Conservation (phyloP, 2,329 filamentous ascomycete genomes). For the Malbranchea cinnamomea region DNA sequence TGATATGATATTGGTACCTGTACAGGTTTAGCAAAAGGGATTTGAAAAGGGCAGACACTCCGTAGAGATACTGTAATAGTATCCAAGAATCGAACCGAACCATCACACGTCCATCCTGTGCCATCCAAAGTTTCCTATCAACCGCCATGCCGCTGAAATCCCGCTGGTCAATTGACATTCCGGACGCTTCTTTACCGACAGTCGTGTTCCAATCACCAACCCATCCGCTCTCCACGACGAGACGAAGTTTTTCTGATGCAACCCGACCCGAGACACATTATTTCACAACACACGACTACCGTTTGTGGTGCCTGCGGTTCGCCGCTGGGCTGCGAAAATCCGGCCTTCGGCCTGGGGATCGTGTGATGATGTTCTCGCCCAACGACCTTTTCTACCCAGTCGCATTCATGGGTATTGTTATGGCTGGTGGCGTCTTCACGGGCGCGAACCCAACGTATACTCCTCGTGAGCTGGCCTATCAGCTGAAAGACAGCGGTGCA, state of each 20-base stretch:
- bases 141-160: constrained; percentile 38
- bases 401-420: constrained; percentile 56
- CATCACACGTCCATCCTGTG: no score
- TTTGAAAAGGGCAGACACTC: no score
- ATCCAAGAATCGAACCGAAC: no score
- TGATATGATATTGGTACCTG: no score
- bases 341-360: constrained; percentile 52
- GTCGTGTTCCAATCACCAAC: constrained; percentile 38
- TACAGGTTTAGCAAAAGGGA: no score
- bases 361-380: constrained; percentile 57
- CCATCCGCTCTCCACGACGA: constrained; percentile 29
- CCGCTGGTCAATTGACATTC: constrained; percentile 32
- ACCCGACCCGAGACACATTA: constrained; percentile 51
- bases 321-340: constrained; percentile 50
- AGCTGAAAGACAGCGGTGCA: constrained; percentile 56
- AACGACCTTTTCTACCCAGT: constrained; percentile 61
- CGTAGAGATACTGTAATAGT: no score
- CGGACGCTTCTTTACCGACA: constrained; percentile 30
- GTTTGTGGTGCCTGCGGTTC: constrained; percentile 56
- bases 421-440: constrained; percentile 65
- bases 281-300: constrained; percentile 49
- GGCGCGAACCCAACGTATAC: constrained; percentile 60
- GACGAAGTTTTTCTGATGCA: constrained; percentile 45
- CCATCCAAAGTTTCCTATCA: no score
- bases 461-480: constrained; percentile 56